Conservation (phyloP, 148 eudicot species). For the Arbutus unedo region DNA sequence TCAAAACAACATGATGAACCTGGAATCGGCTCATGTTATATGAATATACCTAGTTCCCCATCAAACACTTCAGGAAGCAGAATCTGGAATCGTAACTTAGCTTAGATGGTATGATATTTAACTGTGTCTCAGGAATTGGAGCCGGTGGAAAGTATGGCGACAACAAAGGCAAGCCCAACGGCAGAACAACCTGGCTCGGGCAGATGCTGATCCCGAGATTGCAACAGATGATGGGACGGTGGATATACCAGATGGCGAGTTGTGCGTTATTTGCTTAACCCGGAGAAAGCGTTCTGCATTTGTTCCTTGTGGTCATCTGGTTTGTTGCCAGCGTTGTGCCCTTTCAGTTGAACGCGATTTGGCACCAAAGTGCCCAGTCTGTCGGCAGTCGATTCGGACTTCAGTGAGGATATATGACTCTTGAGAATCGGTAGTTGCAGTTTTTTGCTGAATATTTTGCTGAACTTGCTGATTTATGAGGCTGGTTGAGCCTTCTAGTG, state of each 20-base stretch:
- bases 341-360: constrained; percentile 52
- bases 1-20: neutral
- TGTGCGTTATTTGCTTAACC: constrained; percentile 66
- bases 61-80: neutral
- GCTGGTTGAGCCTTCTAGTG: neutral
- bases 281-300: constrained; percentile 76
- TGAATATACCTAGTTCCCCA: neutral
- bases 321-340: constrained; percentile 77
- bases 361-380: constrained; percentile 77
- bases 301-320: constrained; percentile 89
- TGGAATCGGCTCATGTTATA: neutral
- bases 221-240: constrained; percentile 43
- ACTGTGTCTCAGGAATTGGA: constrained; percentile 58
- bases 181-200: constrained; percentile 23
- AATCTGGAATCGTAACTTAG: neutral
- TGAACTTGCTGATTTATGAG: neutral
- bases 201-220: constrained; percentile 21
- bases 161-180: constrained; percentile 45
- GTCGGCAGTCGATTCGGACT: constrained; percentile 56
- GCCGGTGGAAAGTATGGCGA: constrained; percentile 61
- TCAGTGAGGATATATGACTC: constrained; percentile 78
- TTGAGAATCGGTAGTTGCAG: constrained; percentile 22
- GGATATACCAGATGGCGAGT: constrained; percentile 68
- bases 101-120: neutral
- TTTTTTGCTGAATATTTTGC: neutral